These are phyloP conservation scores for Moricandia moricandioides DNA, from an alignment of 345 rosid species.

Conservation along the genomic window DNA sequence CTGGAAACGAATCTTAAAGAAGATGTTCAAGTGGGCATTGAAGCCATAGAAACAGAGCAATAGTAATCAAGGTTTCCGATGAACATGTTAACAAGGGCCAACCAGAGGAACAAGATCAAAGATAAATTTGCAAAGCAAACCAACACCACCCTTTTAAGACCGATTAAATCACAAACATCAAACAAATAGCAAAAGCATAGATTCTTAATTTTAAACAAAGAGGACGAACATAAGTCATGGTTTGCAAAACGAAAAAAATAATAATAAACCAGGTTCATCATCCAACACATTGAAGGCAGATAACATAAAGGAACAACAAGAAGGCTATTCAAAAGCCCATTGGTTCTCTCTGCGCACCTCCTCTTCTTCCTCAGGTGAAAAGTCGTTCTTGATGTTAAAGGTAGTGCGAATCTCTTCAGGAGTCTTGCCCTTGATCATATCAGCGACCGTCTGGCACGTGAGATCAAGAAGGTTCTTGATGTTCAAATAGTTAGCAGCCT, in stretches of 20 bases:
- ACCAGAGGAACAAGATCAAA: not conserved
- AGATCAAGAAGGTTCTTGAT: constrained; percentile 54
- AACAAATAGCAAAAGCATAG: constrained; percentile 12
- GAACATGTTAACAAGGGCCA: no score
- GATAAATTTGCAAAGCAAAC: not conserved
- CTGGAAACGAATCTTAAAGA: no score
- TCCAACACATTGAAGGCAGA: constrained; percentile 18
- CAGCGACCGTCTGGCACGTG: constrained; percentile 62
- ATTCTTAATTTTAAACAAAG: not conserved
- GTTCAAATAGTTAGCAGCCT: constrained; percentile 71
- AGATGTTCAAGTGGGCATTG: not conserved
- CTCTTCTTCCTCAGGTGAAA: constrained; percentile 57
- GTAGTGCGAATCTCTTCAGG: constrained; percentile 58
- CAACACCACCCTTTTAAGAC: not conserved
- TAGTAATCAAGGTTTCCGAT: no score
- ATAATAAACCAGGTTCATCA: not conserved
- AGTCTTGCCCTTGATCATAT: constrained; percentile 67
- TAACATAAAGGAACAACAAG: not conserved
- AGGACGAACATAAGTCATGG: constrained; percentile 12
- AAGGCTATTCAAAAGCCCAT: constrained; percentile 56
- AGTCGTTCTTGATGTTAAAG: constrained; percentile 60
- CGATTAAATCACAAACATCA: not conserved
- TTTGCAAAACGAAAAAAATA: not conserved
- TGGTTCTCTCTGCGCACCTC: constrained; percentile 60
- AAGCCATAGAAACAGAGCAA: not conserved